Evolutionary conservation across 176 grass and related monocot genomes (phyloP).

Genomic region (Hordeum vulgare): DNA sequence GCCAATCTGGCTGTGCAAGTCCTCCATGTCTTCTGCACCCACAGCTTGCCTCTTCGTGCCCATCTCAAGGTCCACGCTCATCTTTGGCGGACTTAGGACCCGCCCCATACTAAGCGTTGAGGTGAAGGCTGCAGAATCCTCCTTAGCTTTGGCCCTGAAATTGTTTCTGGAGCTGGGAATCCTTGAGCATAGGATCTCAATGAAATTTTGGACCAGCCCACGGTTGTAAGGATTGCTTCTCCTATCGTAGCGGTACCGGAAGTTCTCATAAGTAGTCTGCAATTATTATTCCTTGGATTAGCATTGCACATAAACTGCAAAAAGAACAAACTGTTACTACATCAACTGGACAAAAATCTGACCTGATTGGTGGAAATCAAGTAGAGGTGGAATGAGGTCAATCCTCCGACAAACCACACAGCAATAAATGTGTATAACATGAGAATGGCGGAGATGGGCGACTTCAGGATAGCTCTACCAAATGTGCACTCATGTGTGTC

Average conservation of each 20-base stretch:
- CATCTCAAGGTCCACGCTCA: slow-evolving; percentile 65
- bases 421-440: slow-evolving; percentile 82
- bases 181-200: slow-evolving; percentile 65
- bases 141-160: slow-evolving; percentile 62
- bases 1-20: slow-evolving; percentile 61
- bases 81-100: slow-evolving; percentile 38
- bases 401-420: slow-evolving; percentile 90
- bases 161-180: slow-evolving; percentile 70
- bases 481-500: slow-evolving; percentile 48
- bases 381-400: slow-evolving; percentile 84
- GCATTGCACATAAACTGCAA: slow-evolving; percentile 6
- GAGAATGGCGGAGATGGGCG: slow-evolving; percentile 73
- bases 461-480: slow-evolving; percentile 57
- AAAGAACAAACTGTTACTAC: neutral
- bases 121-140: slow-evolving; percentile 47
- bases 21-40: slow-evolving; percentile 59
- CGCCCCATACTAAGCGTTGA: slow-evolving; percentile 31
- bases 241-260: slow-evolving; percentile 61
- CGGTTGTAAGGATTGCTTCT: slow-evolving; percentile 86
- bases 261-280: slow-evolving; percentile 99
- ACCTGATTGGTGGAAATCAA: slow-evolving; percentile 97
- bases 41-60: slow-evolving; percentile 46
- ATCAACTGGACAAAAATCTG: neutral
- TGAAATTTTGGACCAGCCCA: slow-evolving; percentile 48
- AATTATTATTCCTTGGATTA: slow-evolving; percentile 10